Evolutionary conservation across 2,329 filamentous ascomycete genomes (phyloP).

Genomic region (Nigrospora oryzae): DNA sequence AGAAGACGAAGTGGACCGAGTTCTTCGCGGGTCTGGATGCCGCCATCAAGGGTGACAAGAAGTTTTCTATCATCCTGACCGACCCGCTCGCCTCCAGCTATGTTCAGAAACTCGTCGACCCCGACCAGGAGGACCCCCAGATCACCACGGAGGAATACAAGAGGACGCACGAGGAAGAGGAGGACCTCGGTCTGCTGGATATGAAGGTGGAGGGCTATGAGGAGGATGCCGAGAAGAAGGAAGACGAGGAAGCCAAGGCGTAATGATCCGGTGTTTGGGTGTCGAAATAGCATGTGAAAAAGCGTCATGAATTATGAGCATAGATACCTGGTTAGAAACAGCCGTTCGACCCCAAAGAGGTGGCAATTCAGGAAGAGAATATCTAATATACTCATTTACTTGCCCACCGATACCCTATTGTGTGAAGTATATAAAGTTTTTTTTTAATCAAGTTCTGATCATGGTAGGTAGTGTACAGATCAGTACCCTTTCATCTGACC

Average conservation of each 20-base stretch:
- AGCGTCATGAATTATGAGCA: neutral
- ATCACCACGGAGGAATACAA: slow-evolving; percentile 77
- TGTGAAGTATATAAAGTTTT: no score
- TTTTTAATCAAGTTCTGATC: no score
- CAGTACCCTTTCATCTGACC: no score
- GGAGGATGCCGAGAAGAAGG: slow-evolving; percentile 28
- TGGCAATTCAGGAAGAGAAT: no score
- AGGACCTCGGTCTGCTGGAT: slow-evolving; percentile 81
- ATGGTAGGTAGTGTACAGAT: no score
- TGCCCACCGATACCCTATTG: no score
- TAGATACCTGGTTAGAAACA: slow-evolving; percentile 1
- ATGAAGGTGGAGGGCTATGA: slow-evolving; percentile 91
- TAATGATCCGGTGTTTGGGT: neutral
- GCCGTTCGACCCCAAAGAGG: no score
- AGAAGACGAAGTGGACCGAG: slow-evolving; percentile 64
- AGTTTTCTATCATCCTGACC: slow-evolving; percentile 75
- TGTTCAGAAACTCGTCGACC: slow-evolving; percentile 81
- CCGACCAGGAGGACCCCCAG: slow-evolving; percentile 62
- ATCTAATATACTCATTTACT: no score
- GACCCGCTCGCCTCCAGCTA: slow-evolving; percentile 92
- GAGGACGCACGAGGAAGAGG: slow-evolving; percentile 84
- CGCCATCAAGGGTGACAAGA: slow-evolving; percentile 71
- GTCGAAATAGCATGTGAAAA: neutral
- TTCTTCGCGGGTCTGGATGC: slow-evolving; percentile 74
- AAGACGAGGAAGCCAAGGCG: neutral